A percentile compares a stretch with the other conserved stretches of the same genome.
These are phyloP conservation scores for Cinchona pubescens DNA, from an alignment of 257 asterid genomes.

Conservation along the genomic window DNA sequence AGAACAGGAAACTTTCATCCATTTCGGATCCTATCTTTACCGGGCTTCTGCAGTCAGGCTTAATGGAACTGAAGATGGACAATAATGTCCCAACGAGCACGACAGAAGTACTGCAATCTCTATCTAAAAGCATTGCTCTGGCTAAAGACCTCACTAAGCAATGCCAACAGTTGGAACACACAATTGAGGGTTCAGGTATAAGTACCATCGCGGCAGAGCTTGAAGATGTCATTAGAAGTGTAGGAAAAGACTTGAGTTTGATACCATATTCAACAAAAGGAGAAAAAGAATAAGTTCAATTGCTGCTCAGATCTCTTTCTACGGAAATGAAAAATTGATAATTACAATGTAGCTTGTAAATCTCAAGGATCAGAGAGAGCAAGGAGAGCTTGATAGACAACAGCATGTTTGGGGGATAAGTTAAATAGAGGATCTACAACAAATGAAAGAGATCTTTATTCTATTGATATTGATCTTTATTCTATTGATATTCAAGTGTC, in stretches of 20 bases:
- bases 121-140: slow-evolving; percentile 36
- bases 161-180: slow-evolving; percentile 27
- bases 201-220: slow-evolving; percentile 39
- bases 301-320: slow-evolving; percentile 51
- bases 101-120: slow-evolving; percentile 41
- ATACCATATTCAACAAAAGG: slow-evolving; percentile 43
- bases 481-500: no score
- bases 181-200: slow-evolving; percentile 27
- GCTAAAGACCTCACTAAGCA: slow-evolving; percentile 41
- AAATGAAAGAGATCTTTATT: slow-evolving; percentile 60
- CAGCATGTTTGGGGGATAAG: slow-evolving; percentile 12
- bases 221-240: slow-evolving; percentile 39
- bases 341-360: no score
- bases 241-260: slow-evolving; percentile 54
- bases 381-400: slow-evolving; percentile 16
- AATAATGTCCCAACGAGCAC: slow-evolving; percentile 41
- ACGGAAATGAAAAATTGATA: slow-evolving; percentile 59
- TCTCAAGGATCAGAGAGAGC: no score
- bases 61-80: slow-evolving; percentile 52
- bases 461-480: slow-evolving; percentile 29
- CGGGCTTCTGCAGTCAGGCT: slow-evolving; percentile 49
- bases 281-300: slow-evolving; percentile 44
- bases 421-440: slow-evolving; percentile 20
- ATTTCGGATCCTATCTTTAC: slow-evolving; percentile 63
- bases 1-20: slow-evolving; percentile 47